phyloP scores from a whole-genome alignment of 108 stramenopile genomes.

The Cyclotella sp. region DNA sequence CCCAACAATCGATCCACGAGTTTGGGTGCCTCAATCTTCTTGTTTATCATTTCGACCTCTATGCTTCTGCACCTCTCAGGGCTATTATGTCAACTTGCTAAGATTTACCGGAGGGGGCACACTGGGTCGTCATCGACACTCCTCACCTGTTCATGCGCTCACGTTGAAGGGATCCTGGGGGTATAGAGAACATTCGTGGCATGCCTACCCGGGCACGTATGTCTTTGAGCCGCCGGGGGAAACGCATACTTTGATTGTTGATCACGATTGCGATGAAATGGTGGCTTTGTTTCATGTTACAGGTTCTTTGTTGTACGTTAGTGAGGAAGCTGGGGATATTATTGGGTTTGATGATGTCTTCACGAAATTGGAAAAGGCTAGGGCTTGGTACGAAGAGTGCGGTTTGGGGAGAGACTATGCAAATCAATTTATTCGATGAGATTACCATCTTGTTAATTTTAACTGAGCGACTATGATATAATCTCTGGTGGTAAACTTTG shows the following conservation, averaged over 20 bases:
- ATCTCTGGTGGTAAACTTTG: neutral
- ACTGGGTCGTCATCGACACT: slow-evolving; percentile 75
- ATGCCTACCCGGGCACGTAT: slow-evolving; percentile 69
- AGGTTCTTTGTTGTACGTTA: slow-evolving; percentile 74
- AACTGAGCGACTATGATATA: neutral
- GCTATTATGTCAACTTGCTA: slow-evolving; percentile 83
- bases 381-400: slow-evolving; percentile 71
- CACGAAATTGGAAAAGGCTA: slow-evolving; percentile 79
- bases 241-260: slow-evolving; percentile 78
- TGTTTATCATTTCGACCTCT: slow-evolving; percentile 77
- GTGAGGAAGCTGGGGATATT: slow-evolving; percentile 64
- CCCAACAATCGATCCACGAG: slow-evolving; percentile 55
- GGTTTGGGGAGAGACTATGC: slow-evolving; percentile 54
- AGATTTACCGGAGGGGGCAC: slow-evolving; percentile 70
- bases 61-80: slow-evolving; percentile 73
- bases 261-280: slow-evolving; percentile 81
- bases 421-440: slow-evolving; percentile 23
- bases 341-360: slow-evolving; percentile 84
- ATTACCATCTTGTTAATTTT: neutral
- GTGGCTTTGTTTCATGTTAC: slow-evolving; percentile 85
- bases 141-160: slow-evolving; percentile 79
- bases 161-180: slow-evolving; percentile 76
- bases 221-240: slow-evolving; percentile 87
- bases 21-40: slow-evolving; percentile 85
- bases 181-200: slow-evolving; percentile 81